Conservation (phyloP, 345 rosid genomes). For the Gynandropsis gynandra region DNA sequence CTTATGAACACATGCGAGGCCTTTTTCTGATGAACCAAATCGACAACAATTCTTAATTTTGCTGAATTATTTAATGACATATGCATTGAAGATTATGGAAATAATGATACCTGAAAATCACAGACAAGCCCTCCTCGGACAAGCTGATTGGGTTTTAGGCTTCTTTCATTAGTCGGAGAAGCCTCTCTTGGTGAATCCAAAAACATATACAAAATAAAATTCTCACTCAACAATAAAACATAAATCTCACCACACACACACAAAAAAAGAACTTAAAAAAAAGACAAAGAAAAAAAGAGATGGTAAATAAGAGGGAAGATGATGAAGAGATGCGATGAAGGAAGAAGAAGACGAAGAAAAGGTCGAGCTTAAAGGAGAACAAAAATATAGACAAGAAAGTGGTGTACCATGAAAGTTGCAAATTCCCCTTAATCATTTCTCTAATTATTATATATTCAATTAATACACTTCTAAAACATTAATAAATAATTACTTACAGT, state of each 20-base stretch:
- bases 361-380: not conserved
- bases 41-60: too few relatives aligned
- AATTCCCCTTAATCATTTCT: too few relatives aligned
- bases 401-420: too few relatives aligned
- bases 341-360: not conserved
- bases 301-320: not conserved
- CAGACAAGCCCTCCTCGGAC: not conserved
- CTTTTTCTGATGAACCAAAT: too few relatives aligned
- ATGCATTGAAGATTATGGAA: too few relatives aligned
- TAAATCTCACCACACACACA: too few relatives aligned
- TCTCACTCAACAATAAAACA: not conserved
- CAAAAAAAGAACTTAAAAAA: too few relatives aligned
- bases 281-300: not conserved
- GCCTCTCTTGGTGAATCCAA: not conserved
- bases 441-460: too few relatives aligned
- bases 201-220: not conserved
- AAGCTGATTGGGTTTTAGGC: not conserved
- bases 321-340: not conserved
- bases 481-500: too few relatives aligned
- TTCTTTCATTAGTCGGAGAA: not conserved
- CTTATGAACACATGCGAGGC: too few relatives aligned
- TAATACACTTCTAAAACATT: too few relatives aligned
- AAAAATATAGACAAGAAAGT: not conserved
- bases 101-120: not conserved
- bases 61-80: too few relatives aligned